phyloP scores from a whole-genome alignment of 169 alveolate genomes.

The Cryptosporidium bovis region DNA sequence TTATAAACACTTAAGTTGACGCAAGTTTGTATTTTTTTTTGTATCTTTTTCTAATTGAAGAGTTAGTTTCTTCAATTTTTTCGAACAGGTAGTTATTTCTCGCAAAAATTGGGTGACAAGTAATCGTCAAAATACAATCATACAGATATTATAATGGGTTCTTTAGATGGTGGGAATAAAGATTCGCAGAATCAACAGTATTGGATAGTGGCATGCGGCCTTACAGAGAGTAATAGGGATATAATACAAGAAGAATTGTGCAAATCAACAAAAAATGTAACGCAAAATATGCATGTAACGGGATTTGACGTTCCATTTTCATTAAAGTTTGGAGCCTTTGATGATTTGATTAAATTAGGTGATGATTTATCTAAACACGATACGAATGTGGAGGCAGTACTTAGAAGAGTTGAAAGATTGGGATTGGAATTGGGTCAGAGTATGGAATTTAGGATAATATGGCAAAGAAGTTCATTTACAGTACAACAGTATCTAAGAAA shows the following conservation, averaged over 20 bases:
- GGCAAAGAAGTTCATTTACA: conserved; percentile 83
- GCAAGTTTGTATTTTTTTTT: too few species aligned
- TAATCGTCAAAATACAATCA: too few species aligned
- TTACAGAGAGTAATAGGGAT: conserved; percentile 43
- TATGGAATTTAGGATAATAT: conserved; percentile 81
- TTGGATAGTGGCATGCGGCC: conserved; percentile 72
- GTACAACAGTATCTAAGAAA: conserved; percentile 82
- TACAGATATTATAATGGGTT: conserved; percentile 20
- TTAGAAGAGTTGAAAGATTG: conserved; percentile 82
- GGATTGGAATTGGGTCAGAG: conserved; percentile 81
- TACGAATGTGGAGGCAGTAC: conserved; percentile 81
- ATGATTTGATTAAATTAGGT: conserved; percentile 82
- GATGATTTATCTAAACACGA: conserved; percentile 86
- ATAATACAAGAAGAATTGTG: conserved; percentile 24
- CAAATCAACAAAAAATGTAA: conserved; percentile 10
- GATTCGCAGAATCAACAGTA: conserved; percentile 58
- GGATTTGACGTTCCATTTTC: conserved; percentile 84
- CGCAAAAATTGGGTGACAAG: too few species aligned
- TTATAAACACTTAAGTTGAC: too few species aligned
- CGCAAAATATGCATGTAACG: conserved; percentile 74
- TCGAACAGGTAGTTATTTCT: too few species aligned
- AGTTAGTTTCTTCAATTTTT: too few species aligned
- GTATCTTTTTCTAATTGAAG: too few species aligned
- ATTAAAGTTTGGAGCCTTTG: conserved; percentile 85
- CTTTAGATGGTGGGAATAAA: conserved; percentile 15